These are phyloP conservation scores for Sporothrix mexicana DNA, from an alignment of 2,329 filamentous ascomycete genomes.

Conservation along the genomic window DNA sequence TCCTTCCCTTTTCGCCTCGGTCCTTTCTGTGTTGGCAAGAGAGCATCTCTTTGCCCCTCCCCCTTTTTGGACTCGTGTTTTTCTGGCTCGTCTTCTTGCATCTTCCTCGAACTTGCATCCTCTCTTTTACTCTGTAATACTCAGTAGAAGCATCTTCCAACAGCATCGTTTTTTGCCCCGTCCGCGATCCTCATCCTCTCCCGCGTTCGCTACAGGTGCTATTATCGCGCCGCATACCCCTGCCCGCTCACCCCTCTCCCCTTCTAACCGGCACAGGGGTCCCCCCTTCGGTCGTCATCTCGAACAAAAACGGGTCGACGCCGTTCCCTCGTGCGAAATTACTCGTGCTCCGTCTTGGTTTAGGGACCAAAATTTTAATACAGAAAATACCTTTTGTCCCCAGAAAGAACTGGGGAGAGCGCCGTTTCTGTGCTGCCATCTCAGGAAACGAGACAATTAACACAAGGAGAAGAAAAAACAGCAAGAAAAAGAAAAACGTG, in stretches of 20 bases:
- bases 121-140: not conserved
- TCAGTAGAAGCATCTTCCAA: not conserved
- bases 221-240: slow-evolving; percentile 17
- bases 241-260: slow-evolving; percentile 7
- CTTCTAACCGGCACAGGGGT: slow-evolving; percentile 27
- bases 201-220: slow-evolving; percentile 24
- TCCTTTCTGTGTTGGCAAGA: not conserved
- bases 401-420: slow-evolving; percentile 16
- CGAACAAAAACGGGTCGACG: slow-evolving; percentile 32
- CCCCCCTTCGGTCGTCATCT: slow-evolving; percentile 22
- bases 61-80: not conserved
- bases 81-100: not conserved
- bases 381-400: not conserved
- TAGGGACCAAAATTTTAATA: slow-evolving; percentile 21
- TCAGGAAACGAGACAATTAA: not conserved
- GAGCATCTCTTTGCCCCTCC: not conserved
- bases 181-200: not conserved
- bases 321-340: slow-evolving; percentile 31
- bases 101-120: slow-evolving; percentile 14
- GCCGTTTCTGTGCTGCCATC: not conserved
- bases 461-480: too few relatives aligned
- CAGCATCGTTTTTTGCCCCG: slow-evolving; percentile 16
- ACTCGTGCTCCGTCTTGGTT: slow-evolving; percentile 26
- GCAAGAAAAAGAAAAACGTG: slow-evolving; percentile 19
- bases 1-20: slow-evolving; percentile 16